Percentiles rank a stretch among this genome's conserved stretches.
Conservation (phyloP, 345 rosid species). For the Sisymbrium irio region DNA sequence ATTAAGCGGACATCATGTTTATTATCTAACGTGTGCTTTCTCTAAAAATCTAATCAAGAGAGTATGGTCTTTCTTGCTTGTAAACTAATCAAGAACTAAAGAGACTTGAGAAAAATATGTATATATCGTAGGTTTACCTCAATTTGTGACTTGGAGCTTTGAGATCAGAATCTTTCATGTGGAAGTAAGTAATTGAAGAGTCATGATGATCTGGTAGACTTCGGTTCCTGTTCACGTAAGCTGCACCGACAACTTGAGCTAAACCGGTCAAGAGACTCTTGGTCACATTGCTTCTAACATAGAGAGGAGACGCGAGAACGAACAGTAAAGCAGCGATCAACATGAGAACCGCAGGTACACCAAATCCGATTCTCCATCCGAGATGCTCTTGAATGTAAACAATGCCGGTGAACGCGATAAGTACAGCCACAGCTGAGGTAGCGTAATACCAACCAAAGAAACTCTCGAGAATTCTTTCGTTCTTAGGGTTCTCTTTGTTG, state of each 20-base stretch:
- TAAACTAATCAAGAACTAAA: neutral
- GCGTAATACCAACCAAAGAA: slow-evolving; percentile 74
- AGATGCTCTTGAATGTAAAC: slow-evolving; percentile 62
- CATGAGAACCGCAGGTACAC: slow-evolving; percentile 60
- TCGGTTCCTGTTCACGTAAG: slow-evolving; percentile 48
- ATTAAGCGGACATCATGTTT: neutral
- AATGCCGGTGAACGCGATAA: slow-evolving; percentile 52
- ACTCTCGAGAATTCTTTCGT: slow-evolving; percentile 53
- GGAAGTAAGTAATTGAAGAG: slow-evolving; percentile 45
- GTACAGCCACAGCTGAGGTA: slow-evolving; percentile 45
- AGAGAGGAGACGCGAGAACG: slow-evolving; percentile 48
- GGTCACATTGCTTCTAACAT: slow-evolving; percentile 42
- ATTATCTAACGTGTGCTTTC: neutral
- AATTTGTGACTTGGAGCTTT: slow-evolving; percentile 50
- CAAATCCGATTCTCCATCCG: slow-evolving; percentile 63
- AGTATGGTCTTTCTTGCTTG: slow-evolving; percentile 1
- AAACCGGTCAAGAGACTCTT: slow-evolving; percentile 53
- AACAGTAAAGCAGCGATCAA: slow-evolving; percentile 44
- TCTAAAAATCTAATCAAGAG: neutral
- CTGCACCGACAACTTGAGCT: slow-evolving; percentile 48
- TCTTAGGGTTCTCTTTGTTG: slow-evolving; percentile 48
- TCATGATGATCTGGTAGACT: slow-evolving; percentile 41
- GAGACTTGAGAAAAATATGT: neutral
- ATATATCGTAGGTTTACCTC: slow-evolving; percentile 37
- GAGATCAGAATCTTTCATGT: slow-evolving; percentile 44